Evolutionary conservation across 257 asterid genomes (phyloP).

Genomic region (Capsicum chinense): DNA sequence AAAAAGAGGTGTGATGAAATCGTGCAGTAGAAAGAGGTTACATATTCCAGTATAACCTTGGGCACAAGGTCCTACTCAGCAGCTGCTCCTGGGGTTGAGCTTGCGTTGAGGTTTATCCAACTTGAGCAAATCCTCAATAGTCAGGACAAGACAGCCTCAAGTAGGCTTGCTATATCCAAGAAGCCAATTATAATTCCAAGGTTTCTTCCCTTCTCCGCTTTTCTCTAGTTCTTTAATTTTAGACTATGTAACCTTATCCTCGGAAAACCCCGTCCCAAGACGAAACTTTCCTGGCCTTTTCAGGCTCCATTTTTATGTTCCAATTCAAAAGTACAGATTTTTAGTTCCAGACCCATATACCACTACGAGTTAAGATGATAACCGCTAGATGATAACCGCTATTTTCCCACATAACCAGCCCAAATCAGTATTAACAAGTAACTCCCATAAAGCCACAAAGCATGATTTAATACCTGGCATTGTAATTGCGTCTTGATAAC

Average conservation of each 20-base stretch:
- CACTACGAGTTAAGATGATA: not conserved
- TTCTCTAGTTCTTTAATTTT: not conserved
- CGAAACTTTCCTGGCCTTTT: not conserved
- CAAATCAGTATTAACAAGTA: not conserved
- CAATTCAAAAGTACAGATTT: not conserved
- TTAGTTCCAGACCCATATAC: not conserved
- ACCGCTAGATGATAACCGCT: not conserved
- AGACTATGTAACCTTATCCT: not conserved
- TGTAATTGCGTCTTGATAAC: slow-evolving; percentile 96
- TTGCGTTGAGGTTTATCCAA: not conserved
- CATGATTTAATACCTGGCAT: slow-evolving; percentile 76
- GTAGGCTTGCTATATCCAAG: slow-evolving; percentile 10
- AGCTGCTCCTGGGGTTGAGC: not conserved
- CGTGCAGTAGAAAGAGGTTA: not conserved
- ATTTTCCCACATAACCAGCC: not conserved
- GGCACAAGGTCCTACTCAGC: not conserved
- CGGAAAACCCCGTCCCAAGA: not conserved
- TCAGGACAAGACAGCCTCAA: not conserved
- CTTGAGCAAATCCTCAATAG: not conserved
- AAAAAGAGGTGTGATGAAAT: not conserved
- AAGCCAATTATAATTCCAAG: not conserved
- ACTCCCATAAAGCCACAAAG: not conserved
- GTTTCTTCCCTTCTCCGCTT: not conserved
- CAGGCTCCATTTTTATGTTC: not conserved
- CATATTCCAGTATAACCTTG: not conserved